These are phyloP conservation scores for Macrophomina phaseolina DNA, from an alignment of 2,329 filamentous ascomycete species.

Conservation along the genomic window DNA sequence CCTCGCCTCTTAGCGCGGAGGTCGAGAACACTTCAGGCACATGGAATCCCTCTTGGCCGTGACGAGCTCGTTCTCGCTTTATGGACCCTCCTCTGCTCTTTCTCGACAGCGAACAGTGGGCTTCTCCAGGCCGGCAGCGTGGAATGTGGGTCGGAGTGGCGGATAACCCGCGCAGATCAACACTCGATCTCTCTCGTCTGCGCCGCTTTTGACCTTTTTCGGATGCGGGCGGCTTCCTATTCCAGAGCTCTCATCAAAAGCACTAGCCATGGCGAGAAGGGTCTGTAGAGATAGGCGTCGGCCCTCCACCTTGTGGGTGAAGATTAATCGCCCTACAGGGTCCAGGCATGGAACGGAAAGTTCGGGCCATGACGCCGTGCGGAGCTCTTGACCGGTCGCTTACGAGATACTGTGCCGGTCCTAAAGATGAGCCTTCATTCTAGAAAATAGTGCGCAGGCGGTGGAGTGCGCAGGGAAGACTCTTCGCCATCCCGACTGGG, in stretches of 20 bases:
- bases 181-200: slow-evolving; percentile 23
- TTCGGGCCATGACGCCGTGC: slow-evolving; percentile 1
- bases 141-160: slow-evolving; percentile 17
- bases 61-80: slow-evolving; percentile 1
- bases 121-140: slow-evolving; percentile 20
- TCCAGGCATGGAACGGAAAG: slow-evolving; percentile 2
- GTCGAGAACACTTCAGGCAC: not conserved
- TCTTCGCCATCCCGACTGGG: slow-evolving; percentile 9
- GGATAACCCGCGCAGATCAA: slow-evolving; percentile 21
- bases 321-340: not conserved
- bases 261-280: slow-evolving; percentile 20
- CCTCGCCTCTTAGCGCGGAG: not conserved
- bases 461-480: slow-evolving; percentile 14
- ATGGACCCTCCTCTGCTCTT: not conserved
- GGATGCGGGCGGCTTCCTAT: slow-evolving; percentile 20
- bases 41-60: not conserved
- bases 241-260: not conserved
- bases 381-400: slow-evolving; percentile 20
- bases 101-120: slow-evolving; percentile 1
- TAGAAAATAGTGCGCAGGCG: slow-evolving; percentile 7
- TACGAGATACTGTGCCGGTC: not conserved
- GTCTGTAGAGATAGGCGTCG: slow-evolving; percentile 2
- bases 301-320: slow-evolving; percentile 14
- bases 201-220: not conserved
- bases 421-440: slow-evolving; percentile 3